A percentile compares a stretch with the other conserved stretches of the same genome.
These are phyloP conservation scores for Metschnikowia bowlesiae DNA, from an alignment of 805 yeast genomes.

Conservation along the genomic window DNA sequence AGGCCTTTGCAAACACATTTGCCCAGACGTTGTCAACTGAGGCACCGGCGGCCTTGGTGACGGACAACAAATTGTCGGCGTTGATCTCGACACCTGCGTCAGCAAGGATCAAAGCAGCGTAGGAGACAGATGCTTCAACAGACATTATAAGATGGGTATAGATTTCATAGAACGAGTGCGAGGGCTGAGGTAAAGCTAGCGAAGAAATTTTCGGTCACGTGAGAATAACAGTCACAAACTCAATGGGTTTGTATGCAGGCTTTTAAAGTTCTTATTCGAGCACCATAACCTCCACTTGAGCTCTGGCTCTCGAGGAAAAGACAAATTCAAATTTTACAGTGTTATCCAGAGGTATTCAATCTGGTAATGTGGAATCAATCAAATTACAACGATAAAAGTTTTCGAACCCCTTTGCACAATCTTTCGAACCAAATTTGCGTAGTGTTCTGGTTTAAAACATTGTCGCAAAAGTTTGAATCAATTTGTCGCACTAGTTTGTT, in stretches of 20 bases:
- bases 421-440: no score
- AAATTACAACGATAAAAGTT: no score
- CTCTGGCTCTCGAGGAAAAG: no score
- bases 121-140: conserved; percentile 86
- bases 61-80: conserved; percentile 72
- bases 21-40: conserved; percentile 80
- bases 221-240: conserved; percentile 12
- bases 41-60: conserved; percentile 80
- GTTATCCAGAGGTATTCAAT: no score
- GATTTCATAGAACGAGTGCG: neutral
- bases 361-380: no score
- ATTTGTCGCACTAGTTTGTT: no score
- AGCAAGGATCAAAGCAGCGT: conserved; percentile 98
- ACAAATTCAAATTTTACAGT: no score
- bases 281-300: no score
- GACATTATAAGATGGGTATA: conserved; percentile 52
- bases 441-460: no score
- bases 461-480: no score
- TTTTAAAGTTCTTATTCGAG: neutral
- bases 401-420: no score
- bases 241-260: neutral
- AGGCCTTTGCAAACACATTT: conserved; percentile 83
- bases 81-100: conserved; percentile 95
- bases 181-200: conserved; percentile 1
- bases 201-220: conserved; percentile 14